Evolutionary conservation across 2,329 filamentous ascomycete species (phyloP).

Genomic region (Claviceps maximensis): DNA sequence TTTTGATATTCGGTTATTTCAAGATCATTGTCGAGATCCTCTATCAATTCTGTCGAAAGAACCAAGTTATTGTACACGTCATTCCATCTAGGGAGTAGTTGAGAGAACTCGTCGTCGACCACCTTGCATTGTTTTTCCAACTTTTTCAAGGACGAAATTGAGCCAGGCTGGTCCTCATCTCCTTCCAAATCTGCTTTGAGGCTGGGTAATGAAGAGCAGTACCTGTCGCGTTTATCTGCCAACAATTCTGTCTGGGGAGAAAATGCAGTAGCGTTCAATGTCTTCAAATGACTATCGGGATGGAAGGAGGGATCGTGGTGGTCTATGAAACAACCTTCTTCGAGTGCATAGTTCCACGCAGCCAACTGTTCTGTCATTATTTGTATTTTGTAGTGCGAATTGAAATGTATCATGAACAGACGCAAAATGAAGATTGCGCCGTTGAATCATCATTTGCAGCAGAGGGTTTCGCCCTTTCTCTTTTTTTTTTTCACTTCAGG

Average conservation of each 20-base stretch:
- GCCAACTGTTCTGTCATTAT: neutral
- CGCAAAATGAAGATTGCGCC: neutral
- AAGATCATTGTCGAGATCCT: neutral
- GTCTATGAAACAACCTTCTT: slow-evolving; percentile 15
- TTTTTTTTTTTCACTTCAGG: neutral
- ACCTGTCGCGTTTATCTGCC: neutral
- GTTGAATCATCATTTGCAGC: neutral
- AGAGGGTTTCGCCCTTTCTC: neutral
- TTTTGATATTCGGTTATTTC: slow-evolving; percentile 1
- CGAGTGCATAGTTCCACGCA: slow-evolving; percentile 13
- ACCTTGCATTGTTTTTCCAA: neutral
- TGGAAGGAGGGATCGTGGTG: slow-evolving; percentile 14
- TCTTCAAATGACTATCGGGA: slow-evolving; percentile 12
- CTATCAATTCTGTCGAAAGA: slow-evolving; percentile 2
- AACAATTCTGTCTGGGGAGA: neutral
- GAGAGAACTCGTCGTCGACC: neutral
- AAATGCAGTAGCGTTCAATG: slow-evolving; percentile 7
- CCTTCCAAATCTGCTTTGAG: neutral
- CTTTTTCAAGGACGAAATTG: neutral
- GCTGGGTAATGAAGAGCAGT: neutral
- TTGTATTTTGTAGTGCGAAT: neutral
- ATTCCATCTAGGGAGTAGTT: slow-evolving; percentile 3
- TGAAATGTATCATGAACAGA: neutral
- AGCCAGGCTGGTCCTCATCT: neutral
- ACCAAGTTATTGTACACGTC: neutral